Evolutionary conservation across 140 eudicot genomes (phyloP).

Genomic region (Stevia rebaudiana): DNA sequence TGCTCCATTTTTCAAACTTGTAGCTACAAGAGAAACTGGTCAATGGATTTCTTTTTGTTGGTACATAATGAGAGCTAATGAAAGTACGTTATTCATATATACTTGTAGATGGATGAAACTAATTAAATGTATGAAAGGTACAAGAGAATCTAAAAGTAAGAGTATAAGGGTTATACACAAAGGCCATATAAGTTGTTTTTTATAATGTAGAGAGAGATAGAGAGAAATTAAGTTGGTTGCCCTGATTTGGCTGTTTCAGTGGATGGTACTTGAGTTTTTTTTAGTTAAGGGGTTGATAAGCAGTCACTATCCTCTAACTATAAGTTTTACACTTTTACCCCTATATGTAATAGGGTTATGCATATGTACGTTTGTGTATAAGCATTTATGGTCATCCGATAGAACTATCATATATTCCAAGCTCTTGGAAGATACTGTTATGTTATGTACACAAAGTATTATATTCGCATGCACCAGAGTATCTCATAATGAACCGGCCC

Average conservation of each 20-base stretch:
- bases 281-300: conserved; percentile 38
- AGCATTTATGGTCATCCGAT: conserved; percentile 31
- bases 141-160: conserved; percentile 46
- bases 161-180: conserved; percentile 37
- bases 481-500: not conserved
- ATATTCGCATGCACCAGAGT: not conserved
- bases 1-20: conserved; percentile 36
- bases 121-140: conserved; percentile 57
- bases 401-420: conserved; percentile 39
- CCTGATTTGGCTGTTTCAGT: conserved; percentile 50
- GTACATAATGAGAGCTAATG: conserved; percentile 15
- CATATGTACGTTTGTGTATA: conserved; percentile 3
- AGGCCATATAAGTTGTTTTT: conserved; percentile 42
- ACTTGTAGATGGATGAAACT: conserved; percentile 22
- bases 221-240: conserved; percentile 10
- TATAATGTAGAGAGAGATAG: conserved; percentile 28
- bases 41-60: not conserved
- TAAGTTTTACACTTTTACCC: conserved; percentile 25
- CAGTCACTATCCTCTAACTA: conserved; percentile 37
- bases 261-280: conserved; percentile 31
- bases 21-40: not conserved
- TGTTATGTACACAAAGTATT: not conserved
- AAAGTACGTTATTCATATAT: not conserved
- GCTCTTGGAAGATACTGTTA: conserved; percentile 30
- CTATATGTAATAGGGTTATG: conserved; percentile 16